Base-by-base conservation (phyloP, 2,329 filamentous ascomycete genomes). In the Pleomassaria siparia region DNA sequence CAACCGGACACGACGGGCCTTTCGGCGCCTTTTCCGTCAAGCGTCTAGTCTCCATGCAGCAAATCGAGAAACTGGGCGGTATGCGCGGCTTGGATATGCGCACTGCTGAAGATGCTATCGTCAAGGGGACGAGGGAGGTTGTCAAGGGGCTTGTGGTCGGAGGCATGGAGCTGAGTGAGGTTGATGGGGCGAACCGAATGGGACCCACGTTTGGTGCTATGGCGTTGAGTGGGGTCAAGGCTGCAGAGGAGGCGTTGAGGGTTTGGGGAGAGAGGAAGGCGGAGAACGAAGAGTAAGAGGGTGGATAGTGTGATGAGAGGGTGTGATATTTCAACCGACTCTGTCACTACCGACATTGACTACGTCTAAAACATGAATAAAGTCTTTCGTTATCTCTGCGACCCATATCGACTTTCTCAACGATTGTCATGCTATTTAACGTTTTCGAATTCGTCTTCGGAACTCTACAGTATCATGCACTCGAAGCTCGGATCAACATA, bases 21-120 rank as follows among this genome's bases (percentile, higher is more conserved):
- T 95, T 95, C 69, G 91, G 91, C 39, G 91, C 91, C 41, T 96
- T 96, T 78, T 88, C 76, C 56, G 91, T 89, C 70, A 96, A 96
- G 82, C 84, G 91, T 40, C 86, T 96, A 32, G 91, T 95, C 40
- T 88, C 85, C 72, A 95, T 96, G 90, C 81, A 87, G 72, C 82
- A 84, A 58, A 80, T 96, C 50, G 85, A 90, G 69, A 85, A 88
- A 73, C 83, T 96, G 2, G 90, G 89, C 47, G 91, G 91, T 56
- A 96, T 96, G 91, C 85, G 91, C 48, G 91, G 91, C 8, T 78
- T 96, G 15, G 91, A 96, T 72, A 96, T 96, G 91, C 89, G 91
- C 74, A 77, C 80, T 2, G 91, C 91, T 36, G 91, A 96, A 72
- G 91, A 96, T 62, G 90, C 91, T 40, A 96, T 96, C 60, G 91